Base-by-base conservation (phyloP, 345 rosid species). In the Dovyalis caffra region DNA sequence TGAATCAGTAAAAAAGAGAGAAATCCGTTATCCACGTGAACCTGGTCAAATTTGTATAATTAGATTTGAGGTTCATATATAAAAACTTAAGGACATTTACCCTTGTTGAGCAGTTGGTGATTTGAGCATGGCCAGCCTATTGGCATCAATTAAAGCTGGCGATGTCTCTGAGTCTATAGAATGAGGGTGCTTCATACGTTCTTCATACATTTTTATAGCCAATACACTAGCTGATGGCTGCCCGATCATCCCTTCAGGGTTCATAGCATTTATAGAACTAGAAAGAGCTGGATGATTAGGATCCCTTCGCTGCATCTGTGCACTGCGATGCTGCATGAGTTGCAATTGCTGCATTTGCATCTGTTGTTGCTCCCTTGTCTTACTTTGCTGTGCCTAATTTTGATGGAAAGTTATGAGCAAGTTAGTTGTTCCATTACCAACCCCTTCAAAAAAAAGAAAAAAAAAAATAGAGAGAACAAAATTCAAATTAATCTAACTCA, bases 141-240 rank as follows among this genome's bases (percentile, higher is more conserved):
- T 87, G 74, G 89, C 81, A 84, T 90, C 90, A 45, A 85, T 72
- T n/a, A 81, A 37, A 71, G 87, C 81, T 31, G 85, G 75, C 10
- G 92, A 87, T 56, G 92, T 81, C 64, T 84, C 94, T 15, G 84
- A 76, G 70, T 88, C 88, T 79, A 87, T 43, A 15, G 83, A 80
- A 80, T 88, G 84, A 29, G 90, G 80, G 70, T 83, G 78, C 72
- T 86, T 86, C 84, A 84, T 83, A 8, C 86, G 87, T 60, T 88
- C 92, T 83, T 87, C 92, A 70, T 87, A 84, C 81, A 88, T 79
- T 78, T 85, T 88, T 88, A 87, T 84, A 57, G 94, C 90, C 84
- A 86, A 74, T 23, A 84, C 79, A 80, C 87, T 85, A 33, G 90
- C 82, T 26, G 90, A 81, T 75, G 90, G 81, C 70, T 85, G 90